These are phyloP conservation scores for sorghum (Sorghum bicolor) DNA, from an alignment of 176 grass and related monocot genomes.

Conservation along the genomic window Sorghum_bicolor_NCBIv3 NC_012873.2:55226001-55226500, in stretches of 20 bases:
- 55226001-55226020: not conserved
- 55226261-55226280: not conserved
- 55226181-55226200: constrained; percentile 8
- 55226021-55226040: not conserved
- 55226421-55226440: not conserved
- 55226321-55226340: not conserved
- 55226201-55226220: not conserved
- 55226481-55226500: too few species aligned
- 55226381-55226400: not conserved
- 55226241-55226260: constrained; percentile 16
- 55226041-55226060: not conserved
- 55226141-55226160: constrained; percentile 15
- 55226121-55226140: not conserved
- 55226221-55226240: not conserved
- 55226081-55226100: not conserved
- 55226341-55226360: not conserved
- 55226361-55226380: not conserved
- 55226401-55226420: not conserved
- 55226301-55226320: not conserved
- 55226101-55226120: not conserved
- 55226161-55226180: constrained; percentile 5
- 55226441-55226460: not conserved
- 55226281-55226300: not conserved
- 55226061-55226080: constrained; percentile 4
- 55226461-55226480: too few species aligned